These are phyloP conservation scores for Lachnellula hyalina DNA, from an alignment of 2,329 filamentous ascomycete species.

Conservation along the genomic window DNA sequence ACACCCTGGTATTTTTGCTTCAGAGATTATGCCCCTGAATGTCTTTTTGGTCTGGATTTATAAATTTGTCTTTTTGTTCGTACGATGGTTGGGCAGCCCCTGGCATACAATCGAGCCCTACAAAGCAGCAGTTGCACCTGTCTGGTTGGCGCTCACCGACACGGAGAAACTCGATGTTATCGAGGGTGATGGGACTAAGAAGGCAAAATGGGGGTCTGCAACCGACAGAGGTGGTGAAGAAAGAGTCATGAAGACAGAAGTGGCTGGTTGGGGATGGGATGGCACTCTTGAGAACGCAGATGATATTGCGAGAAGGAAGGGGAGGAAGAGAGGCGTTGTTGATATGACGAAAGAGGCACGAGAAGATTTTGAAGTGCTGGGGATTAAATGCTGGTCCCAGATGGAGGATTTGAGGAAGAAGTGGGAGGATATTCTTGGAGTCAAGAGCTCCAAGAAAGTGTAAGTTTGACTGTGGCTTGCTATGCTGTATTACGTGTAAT, in stretches of 20 bases:
- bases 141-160: constrained; percentile 70
- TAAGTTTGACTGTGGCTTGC: background rate
- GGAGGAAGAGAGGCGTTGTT: constrained; percentile 52
- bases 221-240: constrained; percentile 53
- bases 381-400: constrained; percentile 57
- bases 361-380: constrained; percentile 57
- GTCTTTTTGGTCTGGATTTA: constrained; percentile 66
- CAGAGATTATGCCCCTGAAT: constrained; percentile 71
- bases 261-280: constrained; percentile 78
- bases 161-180: constrained; percentile 55
- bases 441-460: constrained; percentile 7
- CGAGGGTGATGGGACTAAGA: constrained; percentile 42
- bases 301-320: constrained; percentile 46
- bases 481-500: too few relatives aligned
- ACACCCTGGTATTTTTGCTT: constrained; percentile 84
- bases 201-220: constrained; percentile 81
- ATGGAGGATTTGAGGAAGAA: constrained; percentile 65
- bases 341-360: constrained; percentile 57
- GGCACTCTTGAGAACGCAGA: constrained; percentile 44
- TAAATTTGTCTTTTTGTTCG: constrained; percentile 61
- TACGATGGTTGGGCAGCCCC: constrained; percentile 73
- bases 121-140: constrained; percentile 67
- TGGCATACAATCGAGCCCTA: constrained; percentile 83
- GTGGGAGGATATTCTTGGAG: constrained; percentile 48
- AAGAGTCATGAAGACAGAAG: constrained; percentile 70